A percentile compares a stretch with the other conserved stretches of the same genome.
Evolutionary conservation across 306 rosid species (phyloP).

Genomic region (Biancaea sappan): DNA sequence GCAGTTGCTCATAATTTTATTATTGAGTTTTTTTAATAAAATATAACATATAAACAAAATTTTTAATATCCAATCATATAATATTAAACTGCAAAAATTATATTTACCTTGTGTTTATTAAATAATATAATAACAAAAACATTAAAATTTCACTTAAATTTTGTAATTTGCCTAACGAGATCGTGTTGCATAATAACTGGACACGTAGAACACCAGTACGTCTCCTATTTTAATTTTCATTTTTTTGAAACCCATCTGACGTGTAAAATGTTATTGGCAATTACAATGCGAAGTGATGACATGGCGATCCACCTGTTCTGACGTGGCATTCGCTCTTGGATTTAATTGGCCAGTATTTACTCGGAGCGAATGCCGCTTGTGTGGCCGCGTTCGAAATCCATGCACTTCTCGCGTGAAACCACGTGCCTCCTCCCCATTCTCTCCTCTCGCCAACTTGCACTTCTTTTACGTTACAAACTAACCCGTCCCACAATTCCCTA

Average conservation of each 20-base stretch:
- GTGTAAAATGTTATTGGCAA: not conserved
- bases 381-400: slow-evolving; percentile 38
- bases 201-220: not conserved
- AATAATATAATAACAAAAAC: too few relatives aligned
- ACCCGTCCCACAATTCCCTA: not conserved
- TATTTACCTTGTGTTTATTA: too few relatives aligned
- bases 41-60: too few relatives aligned
- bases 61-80: too few relatives aligned
- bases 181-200: not conserved
- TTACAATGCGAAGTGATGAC: slow-evolving; percentile 9
- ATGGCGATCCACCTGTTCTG: not conserved
- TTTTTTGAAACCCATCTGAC: not conserved
- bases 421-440: slow-evolving; percentile 24
- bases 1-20: too few relatives aligned
- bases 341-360: slow-evolving; percentile 30
- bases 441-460: not conserved
- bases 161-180: too few relatives aligned
- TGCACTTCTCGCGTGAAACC: slow-evolving; percentile 46
- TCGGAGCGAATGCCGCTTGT: slow-evolving; percentile 25
- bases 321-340: slow-evolving; percentile 29
- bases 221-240: too few relatives aligned
- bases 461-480: slow-evolving; percentile 17
- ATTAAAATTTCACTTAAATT: too few relatives aligned
- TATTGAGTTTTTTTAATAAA: too few relatives aligned
- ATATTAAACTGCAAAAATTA: too few relatives aligned